Conservation (phyloP, 768 basidiomycete species). For the Russula foetens region DNA sequence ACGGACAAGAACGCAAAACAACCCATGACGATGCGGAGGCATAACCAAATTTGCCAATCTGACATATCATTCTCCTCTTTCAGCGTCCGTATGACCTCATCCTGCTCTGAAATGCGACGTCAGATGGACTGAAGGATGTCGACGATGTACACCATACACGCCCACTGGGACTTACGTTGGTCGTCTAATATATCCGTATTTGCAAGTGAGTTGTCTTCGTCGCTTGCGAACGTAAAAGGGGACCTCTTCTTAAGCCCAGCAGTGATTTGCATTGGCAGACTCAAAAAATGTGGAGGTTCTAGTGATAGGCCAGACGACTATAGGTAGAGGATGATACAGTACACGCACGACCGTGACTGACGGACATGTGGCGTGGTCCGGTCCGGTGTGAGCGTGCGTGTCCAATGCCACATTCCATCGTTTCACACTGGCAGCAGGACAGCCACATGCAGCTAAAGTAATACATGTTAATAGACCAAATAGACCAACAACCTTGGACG, state of each 20-base stretch:
- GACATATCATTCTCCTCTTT: constrained; percentile 36
- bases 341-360: too few species aligned
- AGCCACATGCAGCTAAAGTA: too few species aligned
- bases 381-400: too few species aligned
- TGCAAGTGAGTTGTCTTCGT: background rate
- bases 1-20: constrained; percentile 11
- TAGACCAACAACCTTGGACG: too few species aligned
- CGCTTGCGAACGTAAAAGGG: constrained; percentile 1
- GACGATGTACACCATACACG: background rate
- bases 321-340: too few species aligned
- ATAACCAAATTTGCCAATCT: constrained; percentile 34
- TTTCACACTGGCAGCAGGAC: too few species aligned
- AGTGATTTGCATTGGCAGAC: background rate
- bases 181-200: constrained; percentile 6
- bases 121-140: background rate
- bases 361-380: too few species aligned
- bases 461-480: too few species aligned
- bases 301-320: too few species aligned
- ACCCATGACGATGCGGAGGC: constrained; percentile 28
- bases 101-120: constrained; percentile 41
- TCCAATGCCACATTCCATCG: too few species aligned
- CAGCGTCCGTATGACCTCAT: constrained; percentile 44
- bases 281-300: background rate
- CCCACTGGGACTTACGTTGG: background rate
- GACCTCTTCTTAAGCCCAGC: constrained; percentile 9